Evolutionary conservation across 1,139 yeast species (phyloP), one percentile per base, ranked within the genome.

Genomic region (Ogataea hybrid): DNA sequence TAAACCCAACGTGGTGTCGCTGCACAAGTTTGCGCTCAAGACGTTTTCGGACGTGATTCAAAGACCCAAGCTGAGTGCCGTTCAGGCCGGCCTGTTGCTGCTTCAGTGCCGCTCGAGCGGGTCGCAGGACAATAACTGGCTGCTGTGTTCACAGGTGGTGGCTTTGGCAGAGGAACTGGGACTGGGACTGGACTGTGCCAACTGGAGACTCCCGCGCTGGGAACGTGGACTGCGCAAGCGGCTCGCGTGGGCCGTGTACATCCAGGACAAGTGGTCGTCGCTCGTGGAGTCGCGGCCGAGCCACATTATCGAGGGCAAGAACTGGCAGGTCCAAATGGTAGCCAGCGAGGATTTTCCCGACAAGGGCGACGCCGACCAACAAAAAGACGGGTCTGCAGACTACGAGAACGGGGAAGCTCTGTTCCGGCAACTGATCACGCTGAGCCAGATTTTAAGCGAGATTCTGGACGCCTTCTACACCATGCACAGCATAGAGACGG

Each of bases 161-260:
- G 85, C 95, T 0, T 63, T 88, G 22, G 81, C 95, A 0, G 96
- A 88, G 60, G 95, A 89, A 52, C 66, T 89, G 28, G 96, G 96
- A 0, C 67, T 89, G 10, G 95, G 95, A 0, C 70, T 86, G 14
- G 90, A 88, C 58, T 89, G 97, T 58, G 80, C 83, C 43, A 77
- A 75, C 48, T 89, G 97, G 97, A 81, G 85, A 56, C 64, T 89
- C 27, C 97, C 97, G 0, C 81, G 84, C 54, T 89, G 97, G 97
- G 97, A 89, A 59, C 71, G 95, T 41, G 92, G 94, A 2, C 65
- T 89, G 35, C 70, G 97, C 39, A 77, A 87, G 54, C 70, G 96
- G 43, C 65, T 89, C 39, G 95, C 96, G 0, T 89, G 97, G 97
- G 96, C 96, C 0, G 94, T 87, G 1, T 88, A 79, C 71, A 70